Percentiles rank a stretch among this genome's conserved stretches.
These are phyloP conservation scores for Fusarium sp. DNA, from an alignment of 2,329 filamentous ascomycete genomes.

Conservation along the genomic window DNA sequence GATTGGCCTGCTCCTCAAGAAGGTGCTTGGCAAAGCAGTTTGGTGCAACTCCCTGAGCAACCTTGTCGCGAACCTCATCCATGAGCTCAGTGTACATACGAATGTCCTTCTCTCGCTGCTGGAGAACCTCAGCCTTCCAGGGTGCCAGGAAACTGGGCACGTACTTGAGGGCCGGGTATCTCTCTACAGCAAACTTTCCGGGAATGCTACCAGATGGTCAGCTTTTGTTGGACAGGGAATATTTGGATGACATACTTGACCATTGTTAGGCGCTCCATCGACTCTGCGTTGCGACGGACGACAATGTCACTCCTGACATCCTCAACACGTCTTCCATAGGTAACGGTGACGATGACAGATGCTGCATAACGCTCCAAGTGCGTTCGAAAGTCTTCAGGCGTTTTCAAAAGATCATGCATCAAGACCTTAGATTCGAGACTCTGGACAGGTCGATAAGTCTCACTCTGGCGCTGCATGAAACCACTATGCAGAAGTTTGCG, in stretches of 20 bases:
- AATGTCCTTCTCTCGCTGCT: constrained; percentile 53
- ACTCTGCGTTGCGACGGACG: constrained; percentile 53
- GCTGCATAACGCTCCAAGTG: constrained; percentile 49
- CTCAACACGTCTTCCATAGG: constrained; percentile 51
- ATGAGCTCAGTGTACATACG: constrained; percentile 54
- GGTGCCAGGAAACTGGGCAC: constrained; percentile 53
- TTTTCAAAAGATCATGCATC: constrained; percentile 51
- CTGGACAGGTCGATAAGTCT: constrained; percentile 56
- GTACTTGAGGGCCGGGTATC: constrained; percentile 55
- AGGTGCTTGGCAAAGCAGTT: constrained; percentile 59
- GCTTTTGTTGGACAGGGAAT: background rate
- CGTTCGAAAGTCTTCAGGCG: constrained; percentile 43
- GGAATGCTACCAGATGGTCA: constrained; percentile 25
- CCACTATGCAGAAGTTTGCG: constrained; percentile 57
- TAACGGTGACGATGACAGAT: constrained; percentile 57
- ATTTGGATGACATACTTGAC: constrained; percentile 52
- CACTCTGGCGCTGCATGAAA: constrained; percentile 58
- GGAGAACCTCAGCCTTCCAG: constrained; percentile 54
- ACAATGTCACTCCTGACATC: constrained; percentile 51
- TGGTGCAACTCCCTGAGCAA: constrained; percentile 46
- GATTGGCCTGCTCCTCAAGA: constrained; percentile 52
- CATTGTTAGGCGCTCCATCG: constrained; percentile 56
- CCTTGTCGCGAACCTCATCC: constrained; percentile 53
- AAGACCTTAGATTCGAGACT: constrained; percentile 55
- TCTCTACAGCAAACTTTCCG: constrained; percentile 53